These are phyloP conservation scores for Conringia planisiliqua DNA, from an alignment of 345 rosid species.

Conservation along the genomic window DNA sequence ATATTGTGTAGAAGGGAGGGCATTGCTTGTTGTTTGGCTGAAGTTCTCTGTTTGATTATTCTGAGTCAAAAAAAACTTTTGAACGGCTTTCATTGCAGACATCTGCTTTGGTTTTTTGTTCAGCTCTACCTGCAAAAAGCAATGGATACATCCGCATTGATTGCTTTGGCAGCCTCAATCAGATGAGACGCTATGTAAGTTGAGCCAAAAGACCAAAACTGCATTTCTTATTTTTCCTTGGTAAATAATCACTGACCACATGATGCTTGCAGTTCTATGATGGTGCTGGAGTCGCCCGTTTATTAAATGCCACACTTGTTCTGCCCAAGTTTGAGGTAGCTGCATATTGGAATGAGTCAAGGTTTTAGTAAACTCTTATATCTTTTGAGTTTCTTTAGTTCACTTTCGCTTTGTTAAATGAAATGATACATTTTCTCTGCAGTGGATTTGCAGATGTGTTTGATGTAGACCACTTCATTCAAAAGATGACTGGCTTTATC, in stretches of 20 bases:
- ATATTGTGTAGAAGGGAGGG: background rate
- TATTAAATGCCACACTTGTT: slow-evolving; percentile 87
- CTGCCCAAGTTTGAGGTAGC: slow-evolving; percentile 95
- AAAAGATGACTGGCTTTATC: slow-evolving; percentile 60
- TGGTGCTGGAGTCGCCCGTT: slow-evolving; percentile 84
- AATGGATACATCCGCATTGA: slow-evolving; percentile 91
- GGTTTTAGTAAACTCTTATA: slow-evolving; percentile 26
- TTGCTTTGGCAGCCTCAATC: slow-evolving; percentile 97
- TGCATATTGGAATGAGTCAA: slow-evolving; percentile 98
- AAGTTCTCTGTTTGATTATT: slow-evolving; percentile 3
- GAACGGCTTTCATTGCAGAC: slow-evolving; percentile 91
- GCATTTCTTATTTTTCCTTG: background rate
- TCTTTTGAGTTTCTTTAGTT: background rate
- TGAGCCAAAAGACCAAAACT: background rate
- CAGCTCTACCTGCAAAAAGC: slow-evolving; percentile 70
- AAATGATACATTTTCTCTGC: slow-evolving; percentile 4
- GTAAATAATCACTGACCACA: background rate
- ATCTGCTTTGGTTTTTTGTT: slow-evolving; percentile 91
- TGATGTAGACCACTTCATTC: slow-evolving; percentile 85
- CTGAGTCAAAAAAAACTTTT: slow-evolving; percentile 20
- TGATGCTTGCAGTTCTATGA: slow-evolving; percentile 69
- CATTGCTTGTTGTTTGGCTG: background rate
- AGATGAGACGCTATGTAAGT: slow-evolving; percentile 97
- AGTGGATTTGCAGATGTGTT: slow-evolving; percentile 97
- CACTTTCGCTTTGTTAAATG: no score